Percentiles rank a stretch among this genome's conserved stretches.
Evolutionary conservation across 805 yeast genomes (phyloP).

Genomic region (Wilhelminamyces savonicus): DNA sequence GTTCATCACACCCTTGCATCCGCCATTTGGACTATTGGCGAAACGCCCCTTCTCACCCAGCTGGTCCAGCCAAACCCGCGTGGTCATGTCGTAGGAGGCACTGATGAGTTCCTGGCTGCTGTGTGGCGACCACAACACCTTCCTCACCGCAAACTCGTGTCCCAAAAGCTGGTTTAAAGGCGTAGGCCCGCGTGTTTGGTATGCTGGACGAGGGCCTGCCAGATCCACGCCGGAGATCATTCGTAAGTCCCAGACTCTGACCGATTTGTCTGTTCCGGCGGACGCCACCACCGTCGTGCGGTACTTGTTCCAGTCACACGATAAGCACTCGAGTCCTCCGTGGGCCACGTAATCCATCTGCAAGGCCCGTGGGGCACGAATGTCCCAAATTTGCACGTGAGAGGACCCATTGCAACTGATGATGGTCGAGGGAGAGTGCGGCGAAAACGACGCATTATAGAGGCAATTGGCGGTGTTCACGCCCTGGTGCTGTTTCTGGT

Average conservation of each 20-base stretch:
- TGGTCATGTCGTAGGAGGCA: constrained; percentile 90
- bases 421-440: constrained; percentile 69
- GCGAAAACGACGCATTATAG: constrained; percentile 78
- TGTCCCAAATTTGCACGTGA: constrained; percentile 75
- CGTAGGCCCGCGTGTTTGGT: constrained; percentile 48
- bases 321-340: constrained; percentile 71
- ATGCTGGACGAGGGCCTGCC: constrained; percentile 32
- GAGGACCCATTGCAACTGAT: constrained; percentile 73
- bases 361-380: constrained; percentile 58
- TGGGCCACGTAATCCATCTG: constrained; percentile 63
- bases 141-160: constrained; percentile 84
- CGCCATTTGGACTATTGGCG: constrained; percentile 35
- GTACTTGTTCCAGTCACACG: constrained; percentile 90
- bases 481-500: constrained; percentile 30
- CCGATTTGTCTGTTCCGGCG: constrained; percentile 84
- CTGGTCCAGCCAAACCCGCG: constrained; percentile 76
- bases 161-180: constrained; percentile 77
- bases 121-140: constrained; percentile 88
- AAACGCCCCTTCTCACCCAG: constrained; percentile 53
- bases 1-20: constrained; percentile 53
- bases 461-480: constrained; percentile 49
- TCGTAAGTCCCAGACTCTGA: constrained; percentile 84
- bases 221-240: constrained; percentile 42
- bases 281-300: constrained; percentile 73
- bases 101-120: constrained; percentile 61